Conservation (phyloP, 495 filamentous ascomycete species). For the Lineolata rhizophorae region DNA sequence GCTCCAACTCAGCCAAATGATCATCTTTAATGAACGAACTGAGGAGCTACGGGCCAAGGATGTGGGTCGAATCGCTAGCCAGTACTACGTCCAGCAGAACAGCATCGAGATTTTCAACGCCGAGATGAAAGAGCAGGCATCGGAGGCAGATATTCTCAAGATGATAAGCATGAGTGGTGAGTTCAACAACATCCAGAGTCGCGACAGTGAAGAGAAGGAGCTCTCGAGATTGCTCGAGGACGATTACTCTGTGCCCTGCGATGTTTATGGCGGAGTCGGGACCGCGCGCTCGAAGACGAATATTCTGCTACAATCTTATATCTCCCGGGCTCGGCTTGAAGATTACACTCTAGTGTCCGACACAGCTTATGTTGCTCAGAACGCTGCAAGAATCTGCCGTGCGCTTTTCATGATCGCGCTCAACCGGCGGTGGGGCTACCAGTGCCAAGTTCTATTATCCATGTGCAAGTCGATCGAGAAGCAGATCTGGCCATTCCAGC, state of each 20-base stretch:
- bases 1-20: constrained; percentile 87
- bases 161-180: constrained; percentile 96
- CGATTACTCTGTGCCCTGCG: constrained; percentile 32
- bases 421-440: constrained; percentile 82
- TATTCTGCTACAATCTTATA: constrained; percentile 81
- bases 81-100: constrained; percentile 83
- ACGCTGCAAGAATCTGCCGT: constrained; percentile 80
- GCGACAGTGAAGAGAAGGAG: constrained; percentile 72
- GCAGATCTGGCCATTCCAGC: constrained; percentile 76
- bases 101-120: constrained; percentile 91
- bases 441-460: constrained; percentile 72
- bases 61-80: constrained; percentile 86
- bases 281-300: constrained; percentile 82
- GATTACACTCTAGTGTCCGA: constrained; percentile 89
- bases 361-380: constrained; percentile 85
- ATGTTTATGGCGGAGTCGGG: constrained; percentile 53
- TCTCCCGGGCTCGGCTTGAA: constrained; percentile 68
- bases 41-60: constrained; percentile 84
- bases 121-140: constrained; percentile 60
- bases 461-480: constrained; percentile 94
- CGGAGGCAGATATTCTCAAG: constrained; percentile 71
- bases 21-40: constrained; percentile 87
- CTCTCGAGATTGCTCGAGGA: constrained; percentile 42
- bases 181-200: constrained; percentile 86
- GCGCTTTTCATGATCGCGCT: constrained; percentile 94